Conservation (phyloP, 495 filamentous ascomycete species). For the Podospora pseudocomata region DNA sequence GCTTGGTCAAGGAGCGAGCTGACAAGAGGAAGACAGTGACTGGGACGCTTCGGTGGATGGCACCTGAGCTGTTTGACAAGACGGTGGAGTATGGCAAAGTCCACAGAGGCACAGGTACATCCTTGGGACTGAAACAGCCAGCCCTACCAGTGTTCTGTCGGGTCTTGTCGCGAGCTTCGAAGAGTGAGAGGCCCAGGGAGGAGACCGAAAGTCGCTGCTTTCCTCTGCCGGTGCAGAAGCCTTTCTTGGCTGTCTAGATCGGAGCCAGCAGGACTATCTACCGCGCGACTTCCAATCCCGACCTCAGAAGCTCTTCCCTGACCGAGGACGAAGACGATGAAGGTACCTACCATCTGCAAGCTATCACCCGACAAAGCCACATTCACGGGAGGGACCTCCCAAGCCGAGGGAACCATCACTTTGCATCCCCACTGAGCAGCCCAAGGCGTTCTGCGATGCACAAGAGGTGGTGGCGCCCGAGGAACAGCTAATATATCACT, state of each 20-base stretch:
- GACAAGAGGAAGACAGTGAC: constrained; percentile 91
- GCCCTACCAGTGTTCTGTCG: constrained; percentile 64
- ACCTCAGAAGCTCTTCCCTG: constrained; percentile 49
- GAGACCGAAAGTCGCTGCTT: constrained; percentile 79
- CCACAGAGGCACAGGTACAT: constrained; percentile 59
- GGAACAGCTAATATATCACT: neutral
- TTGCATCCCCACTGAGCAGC: neutral
- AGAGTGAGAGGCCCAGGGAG: constrained; percentile 80
- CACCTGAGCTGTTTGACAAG: constrained; percentile 73
- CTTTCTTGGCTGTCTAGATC: constrained; percentile 35
- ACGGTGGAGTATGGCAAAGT: constrained; percentile 57
- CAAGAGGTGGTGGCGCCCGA: neutral
- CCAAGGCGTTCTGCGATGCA: neutral
- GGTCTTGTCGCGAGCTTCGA: constrained; percentile 79
- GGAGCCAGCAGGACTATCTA: constrained; percentile 40
- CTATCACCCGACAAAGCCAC: constrained; percentile 40
- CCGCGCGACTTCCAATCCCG: constrained; percentile 34
- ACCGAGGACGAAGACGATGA: constrained; percentile 38
- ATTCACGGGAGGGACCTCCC: neutral
- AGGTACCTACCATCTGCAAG: constrained; percentile 58
- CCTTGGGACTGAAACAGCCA: constrained; percentile 56
- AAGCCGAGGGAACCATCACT: neutral
- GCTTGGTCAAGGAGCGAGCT: constrained; percentile 72
- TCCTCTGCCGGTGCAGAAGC: constrained; percentile 66
- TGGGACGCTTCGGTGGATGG: constrained; percentile 96